These are phyloP conservation scores for Botryococcus braunii DNA, from an alignment of 163 green algal species.

Conservation along the genomic window DNA sequence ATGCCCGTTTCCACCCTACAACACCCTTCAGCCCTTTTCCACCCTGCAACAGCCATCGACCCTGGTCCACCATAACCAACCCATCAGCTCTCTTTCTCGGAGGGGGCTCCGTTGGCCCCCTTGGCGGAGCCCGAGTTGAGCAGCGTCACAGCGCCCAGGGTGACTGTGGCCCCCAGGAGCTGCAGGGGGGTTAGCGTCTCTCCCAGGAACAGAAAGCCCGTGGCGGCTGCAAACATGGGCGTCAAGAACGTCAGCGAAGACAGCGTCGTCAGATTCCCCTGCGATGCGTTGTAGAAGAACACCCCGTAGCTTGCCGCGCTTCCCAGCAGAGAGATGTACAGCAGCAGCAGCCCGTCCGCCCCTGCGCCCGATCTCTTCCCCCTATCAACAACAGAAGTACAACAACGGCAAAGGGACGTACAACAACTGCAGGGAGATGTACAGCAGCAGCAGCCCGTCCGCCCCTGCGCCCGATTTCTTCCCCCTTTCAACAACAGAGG, in stretches of 20 bases:
- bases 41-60: too few species aligned
- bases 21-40: too few species aligned
- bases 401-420: too few species aligned
- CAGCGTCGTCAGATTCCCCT: conserved; percentile 70
- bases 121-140: too few species aligned
- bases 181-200: conserved; percentile 74
- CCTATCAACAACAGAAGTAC: too few species aligned
- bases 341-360: conserved; percentile 46
- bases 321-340: conserved; percentile 75
- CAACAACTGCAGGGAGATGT: conserved; percentile 72
- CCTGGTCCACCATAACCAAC: too few species aligned
- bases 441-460: conserved; percentile 58
- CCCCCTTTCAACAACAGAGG: too few species aligned
- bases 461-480: conserved; percentile 17
- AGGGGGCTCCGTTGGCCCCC: too few species aligned
- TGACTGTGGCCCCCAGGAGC: conserved; percentile 64
- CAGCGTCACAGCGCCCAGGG: conserved; percentile 59
- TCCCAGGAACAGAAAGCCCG: conserved; percentile 60
- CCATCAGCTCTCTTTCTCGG: too few species aligned
- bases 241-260: conserved; percentile 86
- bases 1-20: too few species aligned
- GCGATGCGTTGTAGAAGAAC: conserved; percentile 78
- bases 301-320: conserved; percentile 81
- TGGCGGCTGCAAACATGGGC: conserved; percentile 61
- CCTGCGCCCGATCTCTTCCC: conserved; percentile 18